Conservation (phyloP, 768 basidiomycete genomes). For the Holtermannia corniformis region DNA sequence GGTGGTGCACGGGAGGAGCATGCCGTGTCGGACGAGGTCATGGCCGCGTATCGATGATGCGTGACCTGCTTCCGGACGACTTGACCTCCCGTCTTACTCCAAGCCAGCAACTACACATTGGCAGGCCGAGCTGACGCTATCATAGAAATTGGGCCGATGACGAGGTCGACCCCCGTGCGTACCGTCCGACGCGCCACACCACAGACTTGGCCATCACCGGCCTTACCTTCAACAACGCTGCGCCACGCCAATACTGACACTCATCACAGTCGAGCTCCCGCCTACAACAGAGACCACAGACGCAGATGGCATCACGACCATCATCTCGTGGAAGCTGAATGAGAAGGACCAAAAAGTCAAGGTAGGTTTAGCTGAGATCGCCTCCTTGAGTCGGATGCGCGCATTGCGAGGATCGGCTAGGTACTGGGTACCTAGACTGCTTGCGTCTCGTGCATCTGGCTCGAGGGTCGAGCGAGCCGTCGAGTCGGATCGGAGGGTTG, state of each 20-base stretch:
- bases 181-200: no score
- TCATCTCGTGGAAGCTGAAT: conserved; percentile 69
- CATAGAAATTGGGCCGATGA: not conserved
- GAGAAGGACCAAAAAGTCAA: conserved; percentile 95
- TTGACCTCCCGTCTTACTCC: no score
- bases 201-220: no score
- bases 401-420: not conserved
- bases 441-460: not conserved
- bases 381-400: not conserved
- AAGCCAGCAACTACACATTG: no score
- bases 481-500: no score
- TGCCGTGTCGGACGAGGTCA: no score
- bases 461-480: not conserved
- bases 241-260: not conserved
- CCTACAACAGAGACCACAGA: conserved; percentile 62
- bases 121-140: not conserved
- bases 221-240: not conserved
- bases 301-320: conserved; percentile 78
- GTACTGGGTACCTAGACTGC: no score
- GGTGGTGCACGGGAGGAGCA: no score
- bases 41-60: no score
- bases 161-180: not conserved
- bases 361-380: conserved; percentile 45
- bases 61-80: no score
- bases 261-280: conserved; percentile 33